Conservation (phyloP, 768 basidiomycete genomes). For the Mycena belliarum region DNA sequence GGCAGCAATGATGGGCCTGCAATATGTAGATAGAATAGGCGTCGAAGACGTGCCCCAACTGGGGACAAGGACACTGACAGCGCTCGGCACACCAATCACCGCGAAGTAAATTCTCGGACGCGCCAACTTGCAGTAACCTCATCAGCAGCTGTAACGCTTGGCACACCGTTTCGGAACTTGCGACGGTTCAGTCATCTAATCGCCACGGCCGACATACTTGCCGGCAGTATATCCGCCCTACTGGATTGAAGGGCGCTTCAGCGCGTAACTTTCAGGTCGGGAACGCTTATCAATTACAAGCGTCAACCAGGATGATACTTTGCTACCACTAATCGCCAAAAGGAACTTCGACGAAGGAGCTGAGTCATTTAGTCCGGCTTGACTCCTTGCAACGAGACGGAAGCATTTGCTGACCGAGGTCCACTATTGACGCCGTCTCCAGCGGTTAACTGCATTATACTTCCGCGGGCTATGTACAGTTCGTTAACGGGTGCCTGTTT, state of each 20-base stretch:
- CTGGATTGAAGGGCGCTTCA: too few species aligned
- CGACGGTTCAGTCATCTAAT: background rate
- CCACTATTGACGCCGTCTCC: background rate
- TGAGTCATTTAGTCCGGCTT: conserved; percentile 8
- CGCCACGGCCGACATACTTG: background rate
- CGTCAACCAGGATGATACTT: background rate
- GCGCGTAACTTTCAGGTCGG: conserved; percentile 11
- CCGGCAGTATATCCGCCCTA: conserved; percentile 9
- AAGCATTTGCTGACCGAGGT: conserved; percentile 4
- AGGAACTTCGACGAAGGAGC: background rate
- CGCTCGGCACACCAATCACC: conserved; percentile 34
- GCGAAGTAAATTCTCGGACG: conserved; percentile 8
- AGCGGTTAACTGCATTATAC: background rate
- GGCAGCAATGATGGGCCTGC: conserved; percentile 16
- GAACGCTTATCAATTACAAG: conserved; percentile 3
- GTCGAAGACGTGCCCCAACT: background rate
- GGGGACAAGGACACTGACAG: too few species aligned
- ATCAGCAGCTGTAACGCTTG: background rate
- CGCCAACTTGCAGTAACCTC: conserved; percentile 7
- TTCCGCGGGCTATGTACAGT: conserved; percentile 8
- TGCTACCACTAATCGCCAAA: conserved; percentile 4
- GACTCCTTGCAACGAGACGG: conserved; percentile 15
- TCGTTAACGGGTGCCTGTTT: conserved; percentile 6
- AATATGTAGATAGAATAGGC: conserved; percentile 2
- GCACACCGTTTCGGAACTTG: background rate